Evolutionary conservation across 305 asterid genomes (phyloP), one percentile per base, ranked within the genome.

Genomic region (Fraxinus floribunda): DNA sequence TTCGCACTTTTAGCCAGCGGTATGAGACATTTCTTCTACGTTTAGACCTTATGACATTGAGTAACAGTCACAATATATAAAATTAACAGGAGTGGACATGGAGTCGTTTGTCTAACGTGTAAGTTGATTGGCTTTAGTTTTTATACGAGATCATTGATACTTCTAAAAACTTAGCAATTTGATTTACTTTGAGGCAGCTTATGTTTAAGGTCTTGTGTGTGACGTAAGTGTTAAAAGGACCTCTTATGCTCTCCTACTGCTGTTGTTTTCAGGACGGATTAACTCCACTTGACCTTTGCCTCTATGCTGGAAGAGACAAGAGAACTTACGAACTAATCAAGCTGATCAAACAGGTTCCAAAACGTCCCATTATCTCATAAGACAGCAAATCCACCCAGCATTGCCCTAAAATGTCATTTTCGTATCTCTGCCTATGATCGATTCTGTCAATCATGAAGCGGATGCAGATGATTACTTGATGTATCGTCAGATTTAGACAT

Each of bases 251-350:
- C 36, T n/a, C 70, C 4, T 9, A n/a, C 68, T 75, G 68, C 52
- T 11, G 7, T 81, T 55, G 77, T 70, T 83, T 39, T 83, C 97
- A 94, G 99, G 95, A 95, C 77, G 99, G 98, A 85, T 83, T 92
- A 81, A 95, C 97, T 16, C 90, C 98, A 32, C 89, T 94, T 15
- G 96, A 90, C 46, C 88, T 94, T 16, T 94, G 99, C 90, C 94
- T 95, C 46, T 87, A 91, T 85, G 89, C 90, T 76, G 95, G 98
- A 80, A 86, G 86, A 85, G 92, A 94, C 85, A 78, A 76, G 13
- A 87, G 94, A 85, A 94, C 94, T 8, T 94, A 94, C 34, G 98
- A 94, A 86, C 93, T 95, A 46, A 93, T 95, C 86, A 95, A 86
- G 89, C 89, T 93, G 36, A 84, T 95, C 52, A 92, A 91, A 83